phyloP scores from a whole-genome alignment of 2,329 filamentous ascomycete genomes.

The Calonectria hawksworthii region DNA sequence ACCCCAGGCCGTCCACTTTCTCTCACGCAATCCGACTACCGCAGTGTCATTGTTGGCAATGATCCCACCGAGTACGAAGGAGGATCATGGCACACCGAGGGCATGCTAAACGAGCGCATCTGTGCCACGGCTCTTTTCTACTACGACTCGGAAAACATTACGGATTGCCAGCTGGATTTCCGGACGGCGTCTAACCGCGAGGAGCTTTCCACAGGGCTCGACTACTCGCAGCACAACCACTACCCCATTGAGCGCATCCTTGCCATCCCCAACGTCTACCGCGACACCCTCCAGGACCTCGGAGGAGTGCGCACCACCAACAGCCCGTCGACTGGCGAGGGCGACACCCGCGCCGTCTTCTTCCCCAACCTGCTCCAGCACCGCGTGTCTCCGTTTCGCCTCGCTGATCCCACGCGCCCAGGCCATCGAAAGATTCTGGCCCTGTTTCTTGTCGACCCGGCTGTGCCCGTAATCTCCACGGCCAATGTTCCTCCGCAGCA shows the following conservation, averaged over 20 bases:
- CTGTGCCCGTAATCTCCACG: conserved; percentile 58
- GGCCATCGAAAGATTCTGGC: conserved; percentile 73
- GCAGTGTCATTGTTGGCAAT: background rate
- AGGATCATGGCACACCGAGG: conserved; percentile 69
- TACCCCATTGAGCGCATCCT: conserved; percentile 53
- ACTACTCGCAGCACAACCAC: conserved; percentile 50
- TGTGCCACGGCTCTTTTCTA: conserved; percentile 74
- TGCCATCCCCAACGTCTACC: conserved; percentile 43
- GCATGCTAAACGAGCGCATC: conserved; percentile 74
- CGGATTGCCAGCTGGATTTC: conserved; percentile 65
- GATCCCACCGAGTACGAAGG: conserved; percentile 56
- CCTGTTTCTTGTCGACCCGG: conserved; percentile 72
- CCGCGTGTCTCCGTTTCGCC: conserved; percentile 63
- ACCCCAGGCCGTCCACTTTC: background rate
- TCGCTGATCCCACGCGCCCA: conserved; percentile 64
- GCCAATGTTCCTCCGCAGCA: conserved; percentile 61
- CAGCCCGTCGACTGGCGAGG: background rate
- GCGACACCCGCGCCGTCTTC: conserved; percentile 62
- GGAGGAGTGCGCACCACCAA: conserved; percentile 61
- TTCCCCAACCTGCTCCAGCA: conserved; percentile 71
- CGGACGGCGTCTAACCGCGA: conserved; percentile 55
- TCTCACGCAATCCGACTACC: conserved; percentile 1
- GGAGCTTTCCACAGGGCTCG: conserved; percentile 19
- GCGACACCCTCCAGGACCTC: conserved; percentile 51
- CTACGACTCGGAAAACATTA: conserved; percentile 72